Evolutionary conservation across 148 eudicot genomes (phyloP), one percentile per base, ranked within the genome.

Genomic region (Camellia sinensis): DNA sequence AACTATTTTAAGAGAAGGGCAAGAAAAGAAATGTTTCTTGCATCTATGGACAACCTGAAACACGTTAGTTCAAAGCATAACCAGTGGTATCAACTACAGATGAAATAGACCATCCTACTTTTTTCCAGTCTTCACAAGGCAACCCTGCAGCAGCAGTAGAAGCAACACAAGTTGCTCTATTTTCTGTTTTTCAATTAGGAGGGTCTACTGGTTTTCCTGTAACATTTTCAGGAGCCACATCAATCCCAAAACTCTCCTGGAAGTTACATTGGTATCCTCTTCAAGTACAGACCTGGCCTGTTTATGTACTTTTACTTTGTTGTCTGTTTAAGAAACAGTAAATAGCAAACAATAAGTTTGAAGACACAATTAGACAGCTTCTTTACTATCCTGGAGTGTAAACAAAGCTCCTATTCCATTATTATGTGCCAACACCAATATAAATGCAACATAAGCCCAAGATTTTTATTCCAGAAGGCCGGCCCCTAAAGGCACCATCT

Each of bases 211-310:
- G 41, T 13, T 21, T 50, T 22, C 7, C 59, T 52, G 43, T 6
- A 22, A 72, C 60, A 50, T 62, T 61, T 62, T 62, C 19, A 76
- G 69, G 43, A 76, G 79, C 57, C 17, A 62, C 69, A n/a, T 57
- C 14, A 76, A 76, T 62, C 79, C 56, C 9, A 19, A 43, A 59
- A 21, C 67, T 18, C 9, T 15, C 17, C 40, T 62, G 69, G 69
- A 61, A 61, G 41, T 64, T 43, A 76, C 40, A 6, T 76, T 19
- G 56, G 45, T 56, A 61, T 62, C 69, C 43, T 53, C 67, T 41
- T 75, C 65, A 9, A 7, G 8, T 17, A 44, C 6, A 12, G 53
- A 14, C 19, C 65, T 41, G 37, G 53, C 65, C 64, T 74, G 37
- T 41, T 15, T 37, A 18, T 59, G 13, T 66, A 29, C 22, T 74